Conservation (phyloP, 2,329 filamentous ascomycete species). For the Cryphonectria radicalis region DNA sequence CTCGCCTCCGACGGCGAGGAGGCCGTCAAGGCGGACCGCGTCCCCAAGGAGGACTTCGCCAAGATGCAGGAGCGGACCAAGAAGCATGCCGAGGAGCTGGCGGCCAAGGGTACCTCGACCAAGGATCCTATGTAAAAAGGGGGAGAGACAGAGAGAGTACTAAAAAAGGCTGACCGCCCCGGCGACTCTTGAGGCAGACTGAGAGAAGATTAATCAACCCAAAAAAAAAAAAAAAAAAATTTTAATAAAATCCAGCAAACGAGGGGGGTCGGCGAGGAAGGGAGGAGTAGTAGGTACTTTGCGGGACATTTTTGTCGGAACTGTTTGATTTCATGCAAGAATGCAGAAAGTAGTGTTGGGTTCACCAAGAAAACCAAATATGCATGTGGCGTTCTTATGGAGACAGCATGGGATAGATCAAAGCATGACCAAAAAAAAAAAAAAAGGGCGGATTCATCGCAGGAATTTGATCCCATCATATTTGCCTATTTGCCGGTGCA, state of each 20-base stretch:
- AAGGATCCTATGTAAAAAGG: conserved; percentile 38
- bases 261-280: background rate
- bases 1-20: conserved; percentile 81
- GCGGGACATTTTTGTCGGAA: background rate
- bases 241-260: background rate
- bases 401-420: background rate
- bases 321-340: background rate
- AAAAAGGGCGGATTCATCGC: no score
- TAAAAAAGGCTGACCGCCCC: background rate
- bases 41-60: conserved; percentile 47
- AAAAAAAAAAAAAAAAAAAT: background rate
- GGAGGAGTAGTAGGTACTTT: background rate
- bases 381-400: background rate
- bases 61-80: conserved; percentile 65
- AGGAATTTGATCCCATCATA: no score
- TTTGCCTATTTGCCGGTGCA: no score
- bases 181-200: background rate
- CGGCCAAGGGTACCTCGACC: conserved; percentile 54
- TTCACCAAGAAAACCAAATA: background rate
- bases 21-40: conserved; percentile 70
- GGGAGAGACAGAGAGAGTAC: background rate
- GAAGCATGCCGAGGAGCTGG: conserved; percentile 52
- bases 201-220: background rate
- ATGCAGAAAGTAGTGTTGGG: background rate
- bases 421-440: background rate